phyloP scores from a whole-genome alignment of 2,329 filamentous ascomycete species.

The Stachybotrys chartarum region DNA sequence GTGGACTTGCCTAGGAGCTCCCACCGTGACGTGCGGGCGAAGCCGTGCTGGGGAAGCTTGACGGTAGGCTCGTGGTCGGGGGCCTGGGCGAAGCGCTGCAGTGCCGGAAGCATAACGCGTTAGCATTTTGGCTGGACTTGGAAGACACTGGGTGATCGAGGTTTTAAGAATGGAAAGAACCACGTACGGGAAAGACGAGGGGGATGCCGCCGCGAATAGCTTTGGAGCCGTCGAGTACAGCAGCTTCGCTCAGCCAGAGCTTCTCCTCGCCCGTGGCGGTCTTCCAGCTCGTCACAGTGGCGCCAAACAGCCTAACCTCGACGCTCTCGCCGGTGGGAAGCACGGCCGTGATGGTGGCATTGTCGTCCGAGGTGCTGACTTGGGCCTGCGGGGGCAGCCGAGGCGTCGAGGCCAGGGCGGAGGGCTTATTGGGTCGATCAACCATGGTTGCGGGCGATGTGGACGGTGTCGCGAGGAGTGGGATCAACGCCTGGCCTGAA shows the following conservation, averaged over 20 bases:
- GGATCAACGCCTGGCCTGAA: neutral
- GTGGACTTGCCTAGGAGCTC: slow-evolving; percentile 84
- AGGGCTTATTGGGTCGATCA: slow-evolving; percentile 79
- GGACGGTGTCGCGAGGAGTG: neutral
- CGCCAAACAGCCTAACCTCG: slow-evolving; percentile 81
- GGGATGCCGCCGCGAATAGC: slow-evolving; percentile 88
- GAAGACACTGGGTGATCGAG: neutral
- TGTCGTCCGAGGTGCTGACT: slow-evolving; percentile 66
- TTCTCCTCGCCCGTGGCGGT: slow-evolving; percentile 71
- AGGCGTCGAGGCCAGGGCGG: slow-evolving; percentile 67
- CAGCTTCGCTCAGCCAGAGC: slow-evolving; percentile 75
- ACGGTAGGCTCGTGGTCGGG: slow-evolving; percentile 71
- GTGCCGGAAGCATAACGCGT: neutral
- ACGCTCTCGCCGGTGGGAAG: slow-evolving; percentile 83
- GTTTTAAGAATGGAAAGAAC: neutral
- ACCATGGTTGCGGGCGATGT: slow-evolving; percentile 44
- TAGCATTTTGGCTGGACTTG: neutral
- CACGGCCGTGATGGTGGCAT: slow-evolving; percentile 66
- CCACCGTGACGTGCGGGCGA: slow-evolving; percentile 85
- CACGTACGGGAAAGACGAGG: slow-evolving; percentile 79
- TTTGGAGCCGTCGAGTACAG: slow-evolving; percentile 79
- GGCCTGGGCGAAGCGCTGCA: slow-evolving; percentile 76
- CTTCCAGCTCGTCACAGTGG: slow-evolving; percentile 92
- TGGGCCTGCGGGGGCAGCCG: slow-evolving; percentile 67
- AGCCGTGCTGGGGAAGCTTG: slow-evolving; percentile 84